Percentiles rank a stretch among this genome's conserved stretches.
Evolutionary conservation across 345 rosid species (phyloP).

Genomic region (Triadica sebifera): DNA sequence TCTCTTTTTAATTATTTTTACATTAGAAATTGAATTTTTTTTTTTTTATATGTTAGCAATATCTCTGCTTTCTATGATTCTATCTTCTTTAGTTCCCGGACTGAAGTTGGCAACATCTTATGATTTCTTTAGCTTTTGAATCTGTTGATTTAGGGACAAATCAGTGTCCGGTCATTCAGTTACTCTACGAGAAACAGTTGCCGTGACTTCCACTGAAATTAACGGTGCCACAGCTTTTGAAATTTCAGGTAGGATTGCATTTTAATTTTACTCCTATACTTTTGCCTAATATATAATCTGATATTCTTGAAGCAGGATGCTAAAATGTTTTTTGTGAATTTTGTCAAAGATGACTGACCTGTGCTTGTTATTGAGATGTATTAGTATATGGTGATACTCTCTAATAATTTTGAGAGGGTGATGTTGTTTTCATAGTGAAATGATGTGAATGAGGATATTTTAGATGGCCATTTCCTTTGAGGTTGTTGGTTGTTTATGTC

Average conservation of each 20-base stretch:
- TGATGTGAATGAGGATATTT: neutral
- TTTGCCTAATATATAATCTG: neutral
- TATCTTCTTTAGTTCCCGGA: neutral
- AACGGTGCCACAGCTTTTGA: conserved; percentile 79
- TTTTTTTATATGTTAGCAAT: neutral
- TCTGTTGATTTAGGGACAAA: conserved; percentile 64
- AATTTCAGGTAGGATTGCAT: conserved; percentile 65
- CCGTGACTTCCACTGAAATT: conserved; percentile 62
- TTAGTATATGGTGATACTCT: neutral
- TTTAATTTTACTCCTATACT: neutral
- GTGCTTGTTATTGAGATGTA: conserved; percentile 2
- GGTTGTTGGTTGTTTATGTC: too few relatives aligned
- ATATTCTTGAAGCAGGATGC: conserved; percentile 9
- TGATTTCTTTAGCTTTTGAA: conserved; percentile 13
- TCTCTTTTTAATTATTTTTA: neutral
- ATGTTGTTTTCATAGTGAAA: neutral
- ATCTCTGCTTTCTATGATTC: neutral
- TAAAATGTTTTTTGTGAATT: neutral
- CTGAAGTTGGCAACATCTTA: neutral
- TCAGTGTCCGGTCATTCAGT: conserved; percentile 76
- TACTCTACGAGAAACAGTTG: conserved; percentile 73
- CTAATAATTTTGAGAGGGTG: too few relatives aligned
- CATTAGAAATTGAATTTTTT: neutral
- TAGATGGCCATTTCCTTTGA: neutral
- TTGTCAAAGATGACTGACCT: neutral